A percentile compares a stretch with the other conserved stretches of the same genome.
phyloP scores from a whole-genome alignment of 192 early-diverging fungal genomes.

The Coemansia nantahalensis region DNA sequence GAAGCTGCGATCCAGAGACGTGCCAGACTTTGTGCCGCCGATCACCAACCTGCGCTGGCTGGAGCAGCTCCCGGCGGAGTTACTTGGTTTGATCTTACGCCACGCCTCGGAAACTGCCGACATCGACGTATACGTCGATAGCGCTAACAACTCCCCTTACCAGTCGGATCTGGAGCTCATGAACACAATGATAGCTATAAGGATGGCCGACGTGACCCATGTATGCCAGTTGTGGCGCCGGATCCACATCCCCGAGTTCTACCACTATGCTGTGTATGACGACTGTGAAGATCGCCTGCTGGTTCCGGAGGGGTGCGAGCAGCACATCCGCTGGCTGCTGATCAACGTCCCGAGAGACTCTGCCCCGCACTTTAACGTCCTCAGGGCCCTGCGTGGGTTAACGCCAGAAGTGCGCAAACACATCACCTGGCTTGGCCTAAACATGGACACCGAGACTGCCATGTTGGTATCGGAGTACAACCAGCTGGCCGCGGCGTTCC shows the following conservation, averaged over 20 bases:
- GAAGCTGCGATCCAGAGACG: too few relatives aligned
- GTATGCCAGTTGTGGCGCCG: conserved; percentile 11
- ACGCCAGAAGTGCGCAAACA: conserved; percentile 10
- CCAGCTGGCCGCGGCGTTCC: conserved; percentile 21
- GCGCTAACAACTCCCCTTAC: too few relatives aligned
- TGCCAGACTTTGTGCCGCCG: too few relatives aligned
- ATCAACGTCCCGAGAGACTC: conserved; percentile 9
- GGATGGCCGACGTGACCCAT: too few relatives aligned
- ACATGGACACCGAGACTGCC: conserved; percentile 5
- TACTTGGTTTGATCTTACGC: too few relatives aligned
- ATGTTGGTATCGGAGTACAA: conserved; percentile 27
- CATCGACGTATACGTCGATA: too few relatives aligned
- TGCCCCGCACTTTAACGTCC: conserved; percentile 16
- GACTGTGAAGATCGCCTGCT: conserved; percentile 4
- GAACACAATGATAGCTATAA: too few relatives aligned
- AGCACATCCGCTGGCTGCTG: conserved; percentile 9
- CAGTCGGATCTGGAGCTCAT: too few relatives aligned
- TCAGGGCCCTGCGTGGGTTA: conserved; percentile 13
- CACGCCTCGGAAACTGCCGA: too few relatives aligned
- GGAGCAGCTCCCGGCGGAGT: too few relatives aligned
- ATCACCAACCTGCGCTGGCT: too few relatives aligned
- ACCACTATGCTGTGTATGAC: conserved; percentile 15
- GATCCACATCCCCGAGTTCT: conserved; percentile 6
- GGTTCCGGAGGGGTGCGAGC: background rate
- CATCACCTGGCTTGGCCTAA: conserved; percentile 20